Evolutionary conservation across 1,139 yeast genomes (phyloP).

Genomic region (Suzukiozyma palmioleophila): DNA sequence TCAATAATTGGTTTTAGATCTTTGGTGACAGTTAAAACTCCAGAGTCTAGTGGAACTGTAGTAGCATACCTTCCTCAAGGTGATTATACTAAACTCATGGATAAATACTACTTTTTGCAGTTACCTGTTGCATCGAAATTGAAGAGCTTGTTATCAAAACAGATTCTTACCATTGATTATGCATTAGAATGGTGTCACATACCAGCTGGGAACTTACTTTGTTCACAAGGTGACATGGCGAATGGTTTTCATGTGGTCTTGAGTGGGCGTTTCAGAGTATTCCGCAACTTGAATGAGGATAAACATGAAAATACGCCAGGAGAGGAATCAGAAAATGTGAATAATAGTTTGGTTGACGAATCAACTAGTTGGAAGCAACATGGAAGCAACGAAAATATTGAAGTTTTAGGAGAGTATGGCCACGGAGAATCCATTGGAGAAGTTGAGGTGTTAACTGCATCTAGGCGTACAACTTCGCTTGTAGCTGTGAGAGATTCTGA

Average conservation of each 20-base stretch:
- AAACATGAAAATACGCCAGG: conserved; percentile 9
- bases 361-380: conserved; percentile 13
- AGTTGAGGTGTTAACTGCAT: conserved; percentile 86
- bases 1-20: conserved; percentile 78
- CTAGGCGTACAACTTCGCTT: conserved; percentile 65
- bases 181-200: conserved; percentile 95
- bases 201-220: conserved; percentile 76
- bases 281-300: conserved; percentile 18
- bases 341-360: conserved; percentile 18
- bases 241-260: conserved; percentile 89
- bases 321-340: conserved; percentile 9
- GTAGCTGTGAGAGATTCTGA: conserved; percentile 93
- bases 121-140: conserved; percentile 73
- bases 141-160: conserved; percentile 60
- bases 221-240: conserved; percentile 81
- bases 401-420: conserved; percentile 73
- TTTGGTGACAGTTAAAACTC: conserved; percentile 59
- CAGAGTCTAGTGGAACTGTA: conserved; percentile 51
- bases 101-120: conserved; percentile 70
- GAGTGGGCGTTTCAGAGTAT: conserved; percentile 82
- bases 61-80: conserved; percentile 70
- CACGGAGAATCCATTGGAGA: conserved; percentile 96
- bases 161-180: conserved; percentile 74
- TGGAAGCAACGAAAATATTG: conserved; percentile 23
- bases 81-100: conserved; percentile 63